phyloP scores from a whole-genome alignment of 345 rosid genomes.

The Ceriops zippeliana region DNA sequence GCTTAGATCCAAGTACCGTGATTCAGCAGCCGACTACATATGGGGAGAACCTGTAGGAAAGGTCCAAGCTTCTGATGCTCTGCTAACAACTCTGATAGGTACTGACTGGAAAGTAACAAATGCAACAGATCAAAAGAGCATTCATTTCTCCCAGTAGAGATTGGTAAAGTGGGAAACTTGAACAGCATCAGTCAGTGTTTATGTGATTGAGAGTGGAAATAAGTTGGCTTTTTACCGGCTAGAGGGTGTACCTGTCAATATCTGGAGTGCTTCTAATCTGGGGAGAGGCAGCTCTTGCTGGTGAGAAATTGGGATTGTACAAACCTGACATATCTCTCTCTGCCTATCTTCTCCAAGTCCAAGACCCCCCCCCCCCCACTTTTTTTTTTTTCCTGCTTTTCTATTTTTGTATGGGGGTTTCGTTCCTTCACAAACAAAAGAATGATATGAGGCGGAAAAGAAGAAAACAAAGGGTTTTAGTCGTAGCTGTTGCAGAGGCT shows the following conservation, averaged over 20 bases:
- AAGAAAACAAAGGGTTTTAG: constrained; percentile 29
- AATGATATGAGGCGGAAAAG: constrained; percentile 9
- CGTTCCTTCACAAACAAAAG: constrained; percentile 14
- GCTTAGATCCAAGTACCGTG: constrained; percentile 81
- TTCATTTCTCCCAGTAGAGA: constrained; percentile 11
- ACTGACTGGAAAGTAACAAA: constrained; percentile 43
- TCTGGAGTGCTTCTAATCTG: constrained; percentile 90
- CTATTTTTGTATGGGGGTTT: background rate
- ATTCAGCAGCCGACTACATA: constrained; percentile 75
- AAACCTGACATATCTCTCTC: constrained; percentile 73
- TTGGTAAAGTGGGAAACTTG: background rate
- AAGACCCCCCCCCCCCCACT: background rate
- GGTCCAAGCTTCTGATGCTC: constrained; percentile 96
- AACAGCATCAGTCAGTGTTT: background rate
- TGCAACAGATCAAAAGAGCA: constrained; percentile 30
- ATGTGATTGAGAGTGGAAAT: too few relatives aligned
- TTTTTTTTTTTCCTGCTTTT: background rate
- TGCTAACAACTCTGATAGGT: constrained; percentile 71
- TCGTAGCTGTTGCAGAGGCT: constrained; percentile 41
- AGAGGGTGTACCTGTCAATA: constrained; percentile 59
- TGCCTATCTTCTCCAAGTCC: constrained; percentile 11
- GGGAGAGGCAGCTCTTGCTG: constrained; percentile 95
- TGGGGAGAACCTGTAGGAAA: constrained; percentile 83
- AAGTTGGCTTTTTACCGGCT: too few relatives aligned
- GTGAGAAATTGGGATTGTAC: constrained; percentile 91